phyloP scores from a whole-genome alignment of 106 monocot genomes.

The Hemerocallis citrina region DNA sequence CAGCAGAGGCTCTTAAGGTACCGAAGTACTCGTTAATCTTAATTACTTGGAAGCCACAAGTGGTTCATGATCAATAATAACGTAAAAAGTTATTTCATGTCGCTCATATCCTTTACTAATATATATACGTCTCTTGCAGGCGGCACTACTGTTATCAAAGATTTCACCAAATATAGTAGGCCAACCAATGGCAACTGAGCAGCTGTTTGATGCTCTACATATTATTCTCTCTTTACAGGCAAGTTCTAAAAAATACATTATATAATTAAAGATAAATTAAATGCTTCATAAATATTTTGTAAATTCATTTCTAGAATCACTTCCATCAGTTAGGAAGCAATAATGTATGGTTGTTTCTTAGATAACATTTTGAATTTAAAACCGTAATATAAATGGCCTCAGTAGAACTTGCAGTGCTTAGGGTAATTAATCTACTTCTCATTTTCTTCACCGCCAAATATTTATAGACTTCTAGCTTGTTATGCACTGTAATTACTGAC shows the following conservation, averaged over 20 bases:
- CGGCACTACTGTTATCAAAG: slow-evolving; percentile 28
- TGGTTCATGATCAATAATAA: background rate
- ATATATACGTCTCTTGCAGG: slow-evolving; percentile 12
- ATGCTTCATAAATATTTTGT: background rate
- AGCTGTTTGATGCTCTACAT: slow-evolving; percentile 42
- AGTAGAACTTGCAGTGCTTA: background rate
- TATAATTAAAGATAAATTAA: no score
- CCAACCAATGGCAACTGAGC: slow-evolving; percentile 20
- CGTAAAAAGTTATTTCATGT: background rate
- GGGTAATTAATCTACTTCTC: no score
- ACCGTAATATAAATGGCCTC: background rate
- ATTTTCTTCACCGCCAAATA: no score
- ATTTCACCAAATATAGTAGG: slow-evolving; percentile 44
- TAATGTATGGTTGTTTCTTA: background rate
- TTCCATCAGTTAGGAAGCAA: background rate
- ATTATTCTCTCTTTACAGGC: slow-evolving; percentile 47
- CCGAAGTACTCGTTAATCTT: background rate
- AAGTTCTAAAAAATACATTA: slow-evolving; percentile 6
- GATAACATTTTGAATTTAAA: background rate
- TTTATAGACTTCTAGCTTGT: background rate
- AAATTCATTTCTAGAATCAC: background rate
- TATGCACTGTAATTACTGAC: background rate
- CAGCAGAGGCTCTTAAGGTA: slow-evolving; percentile 16
- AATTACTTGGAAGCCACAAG: background rate
- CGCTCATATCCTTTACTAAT: background rate